phyloP scores from a whole-genome alignment of 306 rosid species.

The Potentilla sterilis region DNA sequence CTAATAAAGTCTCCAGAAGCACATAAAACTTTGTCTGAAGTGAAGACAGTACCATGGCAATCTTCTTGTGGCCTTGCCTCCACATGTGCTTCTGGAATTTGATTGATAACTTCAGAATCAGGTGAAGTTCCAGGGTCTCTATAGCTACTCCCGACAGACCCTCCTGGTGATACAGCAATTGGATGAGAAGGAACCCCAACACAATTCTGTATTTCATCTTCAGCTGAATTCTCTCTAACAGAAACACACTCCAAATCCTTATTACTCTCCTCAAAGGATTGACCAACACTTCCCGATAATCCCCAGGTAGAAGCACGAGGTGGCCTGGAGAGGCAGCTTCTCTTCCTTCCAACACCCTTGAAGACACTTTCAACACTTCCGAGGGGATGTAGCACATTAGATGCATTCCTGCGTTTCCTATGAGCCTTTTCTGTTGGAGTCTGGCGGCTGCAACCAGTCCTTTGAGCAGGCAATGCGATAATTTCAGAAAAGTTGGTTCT shows the following conservation, averaged over 20 bases:
- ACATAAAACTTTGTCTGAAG: constrained; percentile 43
- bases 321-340: constrained; percentile 68
- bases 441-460: constrained; percentile 52
- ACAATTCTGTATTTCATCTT: constrained; percentile 34
- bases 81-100: constrained; percentile 57
- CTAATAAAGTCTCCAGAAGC: constrained; percentile 39
- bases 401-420: constrained; percentile 55
- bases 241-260: constrained; percentile 41
- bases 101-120: constrained; percentile 92
- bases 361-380: constrained; percentile 36
- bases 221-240: constrained; percentile 42
- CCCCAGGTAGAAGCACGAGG: constrained; percentile 92
- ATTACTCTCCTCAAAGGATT: constrained; percentile 50
- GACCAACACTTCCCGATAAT: constrained; percentile 51
- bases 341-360: constrained; percentile 64
- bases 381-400: constrained; percentile 33
- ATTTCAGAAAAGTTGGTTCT: constrained; percentile 39
- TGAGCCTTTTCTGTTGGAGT: constrained; percentile 49
- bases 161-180: constrained; percentile 50
- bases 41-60: constrained; percentile 41
- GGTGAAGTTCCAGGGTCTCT: constrained; percentile 97
- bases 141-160: constrained; percentile 39
- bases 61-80: constrained; percentile 54
- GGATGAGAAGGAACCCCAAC: constrained; percentile 37
- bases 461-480: constrained; percentile 44